A percentile compares a stretch with the other conserved stretches of the same genome.
Evolutionary conservation across 306 rosid species (phyloP).

Genomic region (Dryas octopetala): DNA sequence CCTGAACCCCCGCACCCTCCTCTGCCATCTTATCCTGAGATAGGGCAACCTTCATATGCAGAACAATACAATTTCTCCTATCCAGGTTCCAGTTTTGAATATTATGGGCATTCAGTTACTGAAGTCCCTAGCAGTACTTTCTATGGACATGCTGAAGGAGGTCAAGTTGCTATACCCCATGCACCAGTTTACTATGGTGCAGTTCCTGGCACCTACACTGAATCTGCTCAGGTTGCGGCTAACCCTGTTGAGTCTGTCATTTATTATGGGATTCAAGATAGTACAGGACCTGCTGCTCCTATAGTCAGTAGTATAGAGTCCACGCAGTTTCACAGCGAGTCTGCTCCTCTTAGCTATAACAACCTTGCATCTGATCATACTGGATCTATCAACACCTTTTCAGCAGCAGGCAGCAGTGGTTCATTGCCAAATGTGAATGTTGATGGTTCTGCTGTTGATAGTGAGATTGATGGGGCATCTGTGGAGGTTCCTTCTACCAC

Average conservation of each 20-base stretch:
- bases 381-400: slow-evolving; percentile 21
- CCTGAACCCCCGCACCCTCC: slow-evolving; percentile 44
- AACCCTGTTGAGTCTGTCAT: slow-evolving; percentile 51
- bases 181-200: slow-evolving; percentile 64
- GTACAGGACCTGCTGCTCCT: slow-evolving; percentile 38
- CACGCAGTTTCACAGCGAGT: slow-evolving; percentile 23
- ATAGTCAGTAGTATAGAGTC: slow-evolving; percentile 29
- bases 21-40: slow-evolving; percentile 59
- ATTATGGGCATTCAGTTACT: slow-evolving; percentile 57
- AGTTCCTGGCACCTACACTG: slow-evolving; percentile 50
- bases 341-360: slow-evolving; percentile 30
- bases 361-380: slow-evolving; percentile 22
- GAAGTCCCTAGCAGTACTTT: slow-evolving; percentile 47
- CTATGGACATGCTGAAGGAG: slow-evolving; percentile 59
- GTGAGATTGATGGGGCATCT: slow-evolving; percentile 41
- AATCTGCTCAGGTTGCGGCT: slow-evolving; percentile 47
- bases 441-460: slow-evolving; percentile 23
- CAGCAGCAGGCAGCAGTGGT: slow-evolving; percentile 36
- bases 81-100: slow-evolving; percentile 53
- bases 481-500: slow-evolving; percentile 51
- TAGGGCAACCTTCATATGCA: slow-evolving; percentile 55
- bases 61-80: slow-evolving; percentile 57
- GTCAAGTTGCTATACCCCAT: slow-evolving; percentile 50
- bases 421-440: slow-evolving; percentile 26
- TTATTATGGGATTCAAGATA: slow-evolving; percentile 62